phyloP scores from a whole-genome alignment of 106 monocot species.

The Agapanthus africanus region DNA sequence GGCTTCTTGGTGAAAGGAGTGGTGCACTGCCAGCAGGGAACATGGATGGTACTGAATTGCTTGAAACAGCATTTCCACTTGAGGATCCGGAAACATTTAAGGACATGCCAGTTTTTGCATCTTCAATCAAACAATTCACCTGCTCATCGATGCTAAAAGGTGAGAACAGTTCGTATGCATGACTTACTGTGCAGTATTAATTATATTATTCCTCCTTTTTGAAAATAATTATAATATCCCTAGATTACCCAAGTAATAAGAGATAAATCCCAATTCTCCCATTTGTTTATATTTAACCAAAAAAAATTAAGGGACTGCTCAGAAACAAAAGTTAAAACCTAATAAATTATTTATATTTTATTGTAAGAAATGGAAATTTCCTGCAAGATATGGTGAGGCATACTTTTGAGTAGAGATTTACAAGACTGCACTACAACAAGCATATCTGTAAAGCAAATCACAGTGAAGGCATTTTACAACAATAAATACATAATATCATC shows the following conservation, averaged over 20 bases:
- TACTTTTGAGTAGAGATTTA: background rate
- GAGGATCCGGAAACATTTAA: constrained; percentile 35
- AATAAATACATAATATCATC: background rate
- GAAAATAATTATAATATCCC: background rate
- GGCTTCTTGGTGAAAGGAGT: constrained; percentile 88
- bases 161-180: background rate
- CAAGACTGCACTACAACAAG: background rate
- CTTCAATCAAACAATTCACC: constrained; percentile 65
- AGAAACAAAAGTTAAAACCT: background rate
- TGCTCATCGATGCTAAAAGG: constrained; percentile 7
- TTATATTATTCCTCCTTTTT: background rate
- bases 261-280: background rate
- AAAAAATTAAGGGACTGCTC: background rate
- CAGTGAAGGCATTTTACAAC: background rate
- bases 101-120: constrained; percentile 55
- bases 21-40: constrained; percentile 84
- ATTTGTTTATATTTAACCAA: background rate
- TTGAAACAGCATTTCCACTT: constrained; percentile 43
- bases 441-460: background rate
- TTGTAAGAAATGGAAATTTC: background rate
- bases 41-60: constrained; percentile 65
- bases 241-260: too few relatives aligned
- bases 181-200: background rate
- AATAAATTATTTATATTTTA: background rate
- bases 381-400: background rate